phyloP scores from a whole-genome alignment of 2,329 filamentous ascomycete genomes.

The Aquanectria penicillioides region DNA sequence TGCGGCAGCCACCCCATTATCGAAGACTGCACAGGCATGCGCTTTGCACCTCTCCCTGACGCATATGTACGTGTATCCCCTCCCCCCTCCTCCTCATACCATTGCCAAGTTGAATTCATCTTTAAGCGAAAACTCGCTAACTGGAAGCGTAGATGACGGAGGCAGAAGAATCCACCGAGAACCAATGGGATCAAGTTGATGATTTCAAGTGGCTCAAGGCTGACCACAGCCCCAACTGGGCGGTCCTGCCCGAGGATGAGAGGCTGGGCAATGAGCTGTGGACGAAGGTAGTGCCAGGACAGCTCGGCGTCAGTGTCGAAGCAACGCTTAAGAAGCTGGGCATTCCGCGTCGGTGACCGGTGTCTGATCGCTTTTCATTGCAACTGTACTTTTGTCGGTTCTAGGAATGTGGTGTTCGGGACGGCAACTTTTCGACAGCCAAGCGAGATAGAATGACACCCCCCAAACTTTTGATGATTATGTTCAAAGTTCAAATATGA shows the following conservation, averaged over 20 bases:
- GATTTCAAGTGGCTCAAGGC: conserved; percentile 98
- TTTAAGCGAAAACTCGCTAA: conserved; percentile 1
- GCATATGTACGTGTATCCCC: conserved; percentile 69
- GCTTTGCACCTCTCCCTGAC: conserved; percentile 80
- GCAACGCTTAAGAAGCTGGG: conserved; percentile 70
- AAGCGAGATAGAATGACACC: conserved; percentile 22
- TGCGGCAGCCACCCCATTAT: conserved; percentile 91
- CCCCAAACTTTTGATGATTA: conserved; percentile 15
- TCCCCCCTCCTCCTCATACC: background rate
- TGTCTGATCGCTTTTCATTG: background rate
- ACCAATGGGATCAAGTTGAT: conserved; percentile 90
- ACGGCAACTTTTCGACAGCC: conserved; percentile 22
- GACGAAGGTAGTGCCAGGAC: conserved; percentile 73
- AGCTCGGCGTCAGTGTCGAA: conserved; percentile 68
- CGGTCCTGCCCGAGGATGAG: conserved; percentile 68
- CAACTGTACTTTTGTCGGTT: conserved; percentile 8
- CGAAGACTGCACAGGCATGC: conserved; percentile 82
- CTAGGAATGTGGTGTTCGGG: conserved; percentile 10
- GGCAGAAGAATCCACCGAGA: conserved; percentile 53
- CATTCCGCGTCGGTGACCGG: conserved; percentile 41
- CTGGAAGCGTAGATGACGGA: conserved; percentile 36
- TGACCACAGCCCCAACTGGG: conserved; percentile 90
- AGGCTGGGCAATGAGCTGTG: conserved; percentile 72
- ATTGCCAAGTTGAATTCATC: background rate
- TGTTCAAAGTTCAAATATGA: background rate